Conservation (phyloP, 2,329 filamentous ascomycete species). For the Microsporum canis region DNA sequence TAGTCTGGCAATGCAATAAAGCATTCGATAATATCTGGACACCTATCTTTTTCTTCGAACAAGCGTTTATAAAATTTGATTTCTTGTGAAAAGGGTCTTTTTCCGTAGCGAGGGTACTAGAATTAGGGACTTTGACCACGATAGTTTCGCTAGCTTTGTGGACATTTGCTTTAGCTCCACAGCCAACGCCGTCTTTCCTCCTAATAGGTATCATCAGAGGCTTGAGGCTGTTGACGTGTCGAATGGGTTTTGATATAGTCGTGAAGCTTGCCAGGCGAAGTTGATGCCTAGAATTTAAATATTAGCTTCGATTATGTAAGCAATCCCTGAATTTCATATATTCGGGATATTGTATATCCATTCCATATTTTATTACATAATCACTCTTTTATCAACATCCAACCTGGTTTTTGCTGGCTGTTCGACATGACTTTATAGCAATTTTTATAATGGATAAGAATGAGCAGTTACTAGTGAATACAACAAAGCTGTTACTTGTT, state of each 20-base stretch:
- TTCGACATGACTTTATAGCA: too few species aligned
- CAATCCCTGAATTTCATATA: too few species aligned
- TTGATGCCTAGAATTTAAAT: too few species aligned
- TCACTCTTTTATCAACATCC: too few species aligned
- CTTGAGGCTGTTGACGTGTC: background rate
- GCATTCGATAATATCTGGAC: conserved; percentile 13
- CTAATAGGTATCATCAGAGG: background rate
- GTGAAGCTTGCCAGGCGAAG: too few species aligned
- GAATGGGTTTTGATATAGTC: too few species aligned
- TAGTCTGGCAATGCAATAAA: conserved; percentile 13
- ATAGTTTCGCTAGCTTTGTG: conserved; percentile 11
- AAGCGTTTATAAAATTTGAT: conserved; percentile 14
- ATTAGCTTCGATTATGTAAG: too few species aligned
- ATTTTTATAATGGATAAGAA: too few species aligned
- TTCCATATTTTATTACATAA: too few species aligned
- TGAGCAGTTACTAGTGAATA: too few species aligned
- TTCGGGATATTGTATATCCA: too few species aligned
- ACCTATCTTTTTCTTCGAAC: conserved; percentile 10
- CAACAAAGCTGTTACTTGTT: background rate
- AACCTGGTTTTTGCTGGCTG: too few species aligned
- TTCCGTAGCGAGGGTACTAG: conserved; percentile 1
- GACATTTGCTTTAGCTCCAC: background rate
- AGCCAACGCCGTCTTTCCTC: background rate
- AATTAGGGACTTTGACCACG: conserved; percentile 15
- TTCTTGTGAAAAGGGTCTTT: conserved; percentile 8